Base-by-base conservation (phyloP, 495 filamentous ascomycete genomes). In the Astrocystis sublimbata region DNA sequence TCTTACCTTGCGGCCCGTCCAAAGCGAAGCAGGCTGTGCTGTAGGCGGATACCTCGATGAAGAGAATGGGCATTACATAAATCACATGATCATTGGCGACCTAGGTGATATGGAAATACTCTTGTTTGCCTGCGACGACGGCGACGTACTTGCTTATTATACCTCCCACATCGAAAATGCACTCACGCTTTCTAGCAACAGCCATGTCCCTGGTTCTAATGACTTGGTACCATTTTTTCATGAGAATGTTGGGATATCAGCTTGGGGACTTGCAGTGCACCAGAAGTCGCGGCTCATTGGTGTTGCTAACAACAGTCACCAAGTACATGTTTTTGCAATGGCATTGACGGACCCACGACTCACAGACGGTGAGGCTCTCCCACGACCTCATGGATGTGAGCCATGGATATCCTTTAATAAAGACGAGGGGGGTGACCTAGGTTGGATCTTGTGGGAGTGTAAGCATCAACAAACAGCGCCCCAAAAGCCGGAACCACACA, bases 221-320 rank as follows among this genome's bases (percentile, higher is more conserved):
- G 17, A 35, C 10, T 70, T 71, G 31, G 63, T 73, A 51, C 80
- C 86, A 0, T 89, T 93, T 71, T 91, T 96, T 59, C 83, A 86
- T 66, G 81, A 88, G 55, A 89, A 88, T 72, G 92, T 97, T 19
- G 84, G 81, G 1, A 74, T 70, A 26, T 93, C 90, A 61, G 93
- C 92, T 4, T 98, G 94, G 94, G 94, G 94, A 1, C 69, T 98
- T 36, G 90, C 93, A 6, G 83, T 94, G 13, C 93, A 98, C 67
- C 85, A 88, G 63, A 79, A 86, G 61, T 87, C 88, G 12, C 82
- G 92, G 2, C 73, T 97, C 38, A 84, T 98, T 55, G 94, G 92
- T 0, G 88, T 93, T 17, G 87, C 88, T 56, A 85, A 89, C 0
- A 98, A 98, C 68, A 82, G 66, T 3, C 73, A 80, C 26, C 75